Conservation (phyloP, 352 stramenopile species). For the Elongisporangium anandrum region DNA sequence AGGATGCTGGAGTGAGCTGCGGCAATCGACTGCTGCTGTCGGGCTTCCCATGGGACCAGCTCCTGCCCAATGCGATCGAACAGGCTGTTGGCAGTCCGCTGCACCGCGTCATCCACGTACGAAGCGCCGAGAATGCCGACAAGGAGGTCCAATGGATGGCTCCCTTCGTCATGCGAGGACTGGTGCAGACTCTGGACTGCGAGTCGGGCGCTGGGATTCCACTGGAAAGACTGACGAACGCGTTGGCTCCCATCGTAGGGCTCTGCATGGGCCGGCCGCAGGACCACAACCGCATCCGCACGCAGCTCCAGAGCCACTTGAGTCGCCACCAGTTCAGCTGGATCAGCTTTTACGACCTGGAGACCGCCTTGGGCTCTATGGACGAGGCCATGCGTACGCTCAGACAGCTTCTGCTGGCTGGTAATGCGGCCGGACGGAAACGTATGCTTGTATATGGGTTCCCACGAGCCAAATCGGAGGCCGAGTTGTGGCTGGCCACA, state of each 20-base stretch:
- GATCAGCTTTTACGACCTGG: slow-evolving; percentile 11
- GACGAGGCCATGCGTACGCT: slow-evolving; percentile 8
- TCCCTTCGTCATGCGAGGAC: neutral
- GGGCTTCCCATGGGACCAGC: slow-evolving; percentile 32
- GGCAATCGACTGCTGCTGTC: slow-evolving; percentile 37
- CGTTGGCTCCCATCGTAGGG: slow-evolving; percentile 17
- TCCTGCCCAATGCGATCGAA: slow-evolving; percentile 24
- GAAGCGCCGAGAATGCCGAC: neutral
- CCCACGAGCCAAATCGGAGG: slow-evolving; percentile 13
- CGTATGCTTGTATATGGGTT: slow-evolving; percentile 18
- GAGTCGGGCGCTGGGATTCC: neutral
- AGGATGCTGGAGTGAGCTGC: neutral
- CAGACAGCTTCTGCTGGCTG: slow-evolving; percentile 16
- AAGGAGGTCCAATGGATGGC: neutral
- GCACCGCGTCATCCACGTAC: slow-evolving; percentile 9
- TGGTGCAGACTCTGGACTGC: neutral
- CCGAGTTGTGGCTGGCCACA: slow-evolving; percentile 10
- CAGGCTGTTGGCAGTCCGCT: slow-evolving; percentile 14
- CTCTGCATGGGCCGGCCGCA: slow-evolving; percentile 16
- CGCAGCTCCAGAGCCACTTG: neutral
- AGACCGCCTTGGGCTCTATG: neutral
- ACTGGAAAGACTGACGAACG: neutral
- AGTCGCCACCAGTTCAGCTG: slow-evolving; percentile 18
- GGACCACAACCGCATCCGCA: neutral
- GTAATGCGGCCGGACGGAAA: slow-evolving; percentile 15